Evolutionary conservation across 2,329 filamentous ascomycete species (phyloP).

Genomic region (Beauveria australis): DNA sequence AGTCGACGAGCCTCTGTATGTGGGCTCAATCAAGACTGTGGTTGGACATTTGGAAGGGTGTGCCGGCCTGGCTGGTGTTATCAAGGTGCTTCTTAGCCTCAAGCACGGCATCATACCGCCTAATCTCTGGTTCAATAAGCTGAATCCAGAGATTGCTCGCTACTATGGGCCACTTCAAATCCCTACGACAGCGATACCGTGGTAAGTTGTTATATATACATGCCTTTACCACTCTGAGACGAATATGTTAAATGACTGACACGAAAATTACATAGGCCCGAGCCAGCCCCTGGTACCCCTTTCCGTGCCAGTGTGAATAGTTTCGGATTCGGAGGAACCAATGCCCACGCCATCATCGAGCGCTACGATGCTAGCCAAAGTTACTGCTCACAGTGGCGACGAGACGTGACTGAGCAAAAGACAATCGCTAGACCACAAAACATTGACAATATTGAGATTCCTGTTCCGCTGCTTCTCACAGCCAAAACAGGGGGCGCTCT

Average conservation of each 20-base stretch:
- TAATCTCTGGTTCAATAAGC: slow-evolving; percentile 37
- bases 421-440: background rate
- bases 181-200: background rate
- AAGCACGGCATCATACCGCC: slow-evolving; percentile 36
- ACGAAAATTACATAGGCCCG: background rate
- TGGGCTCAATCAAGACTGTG: slow-evolving; percentile 38
- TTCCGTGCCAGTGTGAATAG: slow-evolving; percentile 30
- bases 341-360: slow-evolving; percentile 25
- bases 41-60: slow-evolving; percentile 40
- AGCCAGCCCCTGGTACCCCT: background rate
- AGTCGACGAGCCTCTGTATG: slow-evolving; percentile 17
- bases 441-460: background rate
- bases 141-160: slow-evolving; percentile 32
- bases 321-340: slow-evolving; percentile 36
- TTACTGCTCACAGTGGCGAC: background rate
- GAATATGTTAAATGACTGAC: background rate
- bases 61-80: slow-evolving; percentile 36
- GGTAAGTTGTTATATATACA: background rate
- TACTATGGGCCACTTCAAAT: slow-evolving; percentile 13
- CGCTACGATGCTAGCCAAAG: slow-evolving; percentile 2
- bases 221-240: too few species aligned
- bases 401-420: too few species aligned
- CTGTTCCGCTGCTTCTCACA: background rate
- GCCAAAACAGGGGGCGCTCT: background rate
- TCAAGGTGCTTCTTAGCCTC: slow-evolving; percentile 38